phyloP scores from a whole-genome alignment of 495 filamentous ascomycete genomes.

The Penicillium canariense region DNA sequence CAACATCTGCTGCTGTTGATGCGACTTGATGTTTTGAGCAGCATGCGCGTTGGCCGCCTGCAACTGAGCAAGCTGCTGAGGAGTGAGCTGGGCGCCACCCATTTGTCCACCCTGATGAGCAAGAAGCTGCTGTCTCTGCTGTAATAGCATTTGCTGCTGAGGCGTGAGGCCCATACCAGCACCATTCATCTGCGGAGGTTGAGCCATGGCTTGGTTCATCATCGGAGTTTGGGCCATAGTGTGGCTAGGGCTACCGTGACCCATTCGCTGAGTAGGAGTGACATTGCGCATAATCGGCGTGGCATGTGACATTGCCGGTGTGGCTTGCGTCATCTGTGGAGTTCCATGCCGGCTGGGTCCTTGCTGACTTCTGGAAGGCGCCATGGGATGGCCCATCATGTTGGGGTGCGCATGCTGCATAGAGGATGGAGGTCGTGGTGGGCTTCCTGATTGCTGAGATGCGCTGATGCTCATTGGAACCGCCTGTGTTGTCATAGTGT shows the following conservation, averaged over 20 bases:
- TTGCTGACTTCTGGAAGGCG: conserved; percentile 75
- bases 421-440: conserved; percentile 72
- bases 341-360: conserved; percentile 72
- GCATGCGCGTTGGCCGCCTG: conserved; percentile 47
- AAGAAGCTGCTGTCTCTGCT: conserved; percentile 53
- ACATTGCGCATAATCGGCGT: conserved; percentile 68
- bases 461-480: conserved; percentile 78
- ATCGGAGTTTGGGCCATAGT: conserved; percentile 59
- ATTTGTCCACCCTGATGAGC: conserved; percentile 43
- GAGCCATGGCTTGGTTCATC: conserved; percentile 53
- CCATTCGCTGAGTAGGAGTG: conserved; percentile 69
- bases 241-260: conserved; percentile 65
- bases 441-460: conserved; percentile 73
- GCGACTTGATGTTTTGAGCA: conserved; percentile 54
- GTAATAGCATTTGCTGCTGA: conserved; percentile 44
- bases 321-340: conserved; percentile 74
- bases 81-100: conserved; percentile 42
- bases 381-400: conserved; percentile 71
- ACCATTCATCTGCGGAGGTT: conserved; percentile 40
- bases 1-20: conserved; percentile 45
- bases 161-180: conserved; percentile 37
- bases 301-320: conserved; percentile 71
- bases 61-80: conserved; percentile 46
- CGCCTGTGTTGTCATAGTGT: conserved; percentile 47
- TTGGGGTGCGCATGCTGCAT: conserved; percentile 68